phyloP scores from a whole-genome alignment of 2,329 filamentous ascomycete species.

The Arachnomyces sp. region DNA sequence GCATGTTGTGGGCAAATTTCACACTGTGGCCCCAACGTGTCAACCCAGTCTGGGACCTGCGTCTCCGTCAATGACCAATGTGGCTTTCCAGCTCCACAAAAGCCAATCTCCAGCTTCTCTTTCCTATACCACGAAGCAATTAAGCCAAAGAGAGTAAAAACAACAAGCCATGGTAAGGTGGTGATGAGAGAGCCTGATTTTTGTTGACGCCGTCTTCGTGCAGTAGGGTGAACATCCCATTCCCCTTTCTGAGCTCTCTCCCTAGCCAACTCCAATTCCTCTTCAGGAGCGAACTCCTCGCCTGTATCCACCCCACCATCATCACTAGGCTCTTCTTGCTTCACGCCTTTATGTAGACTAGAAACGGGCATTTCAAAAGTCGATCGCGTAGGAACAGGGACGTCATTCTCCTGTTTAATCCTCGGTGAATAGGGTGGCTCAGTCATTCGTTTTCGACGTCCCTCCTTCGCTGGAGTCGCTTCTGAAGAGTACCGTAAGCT shows the following conservation, averaged over 20 bases:
- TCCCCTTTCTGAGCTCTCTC: constrained; percentile 55
- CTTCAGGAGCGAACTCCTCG: constrained; percentile 92
- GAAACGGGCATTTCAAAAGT: constrained; percentile 52
- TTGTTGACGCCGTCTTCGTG: constrained; percentile 14
- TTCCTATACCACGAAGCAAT: constrained; percentile 81
- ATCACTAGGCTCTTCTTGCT: constrained; percentile 35
- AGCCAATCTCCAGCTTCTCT: constrained; percentile 93
- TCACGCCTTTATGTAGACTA: constrained; percentile 23
- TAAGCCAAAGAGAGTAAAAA: constrained; percentile 60
- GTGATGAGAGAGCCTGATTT: constrained; percentile 20
- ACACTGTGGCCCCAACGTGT: constrained; percentile 67
- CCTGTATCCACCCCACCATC: constrained; percentile 60
- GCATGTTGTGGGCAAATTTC: constrained; percentile 87
- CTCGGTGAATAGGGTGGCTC: constrained; percentile 25
- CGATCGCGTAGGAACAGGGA: constrained; percentile 47
- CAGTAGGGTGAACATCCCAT: constrained; percentile 21
- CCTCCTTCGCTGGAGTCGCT: constrained; percentile 19
- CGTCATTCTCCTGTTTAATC: constrained; percentile 44
- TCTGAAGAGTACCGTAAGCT: constrained; percentile 33
- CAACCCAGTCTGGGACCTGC: constrained; percentile 64
- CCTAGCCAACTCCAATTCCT: constrained; percentile 68
- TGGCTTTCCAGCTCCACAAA: constrained; percentile 73
- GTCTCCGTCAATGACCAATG: constrained; percentile 51
- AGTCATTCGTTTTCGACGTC: constrained; percentile 24
- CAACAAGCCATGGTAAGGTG: constrained; percentile 55